phyloP scores from a whole-genome alignment of 805 yeast genomes.

The Kazachstania taianensis region DNA sequence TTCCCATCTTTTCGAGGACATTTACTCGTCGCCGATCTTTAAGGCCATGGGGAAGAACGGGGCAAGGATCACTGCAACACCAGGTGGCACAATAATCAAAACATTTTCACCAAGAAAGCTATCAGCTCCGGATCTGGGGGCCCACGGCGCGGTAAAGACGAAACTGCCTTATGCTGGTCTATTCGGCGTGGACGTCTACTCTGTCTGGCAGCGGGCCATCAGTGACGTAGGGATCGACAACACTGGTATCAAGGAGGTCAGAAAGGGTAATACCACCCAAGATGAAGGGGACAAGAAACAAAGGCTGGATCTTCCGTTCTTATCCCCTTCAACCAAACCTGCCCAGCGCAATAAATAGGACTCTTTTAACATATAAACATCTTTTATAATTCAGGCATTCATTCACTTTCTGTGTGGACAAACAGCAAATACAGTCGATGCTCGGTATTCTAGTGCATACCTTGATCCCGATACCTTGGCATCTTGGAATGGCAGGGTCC shows the following conservation, averaged over 20 bases:
- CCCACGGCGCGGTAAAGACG: conserved; percentile 9
- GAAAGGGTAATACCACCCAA: too few species aligned
- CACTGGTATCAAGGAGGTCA: too few species aligned
- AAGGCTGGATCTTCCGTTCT: conserved; percentile 10
- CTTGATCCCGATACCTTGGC: too few species aligned
- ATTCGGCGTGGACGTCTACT: conserved; percentile 29
- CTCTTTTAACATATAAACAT: too few species aligned
- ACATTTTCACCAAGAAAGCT: conserved; percentile 13
- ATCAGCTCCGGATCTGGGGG: conserved; percentile 7
- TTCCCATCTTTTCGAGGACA: conserved; percentile 26
- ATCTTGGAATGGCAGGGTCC: too few species aligned
- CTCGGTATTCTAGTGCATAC: too few species aligned
- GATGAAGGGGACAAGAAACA: conserved; percentile 1
- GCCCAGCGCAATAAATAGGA: too few species aligned
- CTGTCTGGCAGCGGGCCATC: conserved; percentile 28
- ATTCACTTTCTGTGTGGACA: too few species aligned
- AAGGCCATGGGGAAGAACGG: conserved; percentile 17
- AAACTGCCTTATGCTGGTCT: conserved; percentile 23
- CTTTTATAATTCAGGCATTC: too few species aligned
- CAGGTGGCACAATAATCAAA: conserved; percentile 11
- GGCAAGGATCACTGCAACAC: conserved; percentile 10
- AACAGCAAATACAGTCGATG: too few species aligned
- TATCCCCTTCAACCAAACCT: conserved; percentile 1
- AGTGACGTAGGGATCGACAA: conserved; percentile 4
- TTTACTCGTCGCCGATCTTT: conserved; percentile 26